Evolutionary conservation across 1,139 yeast genomes (phyloP).

Genomic region (Pichia sp.): DNA sequence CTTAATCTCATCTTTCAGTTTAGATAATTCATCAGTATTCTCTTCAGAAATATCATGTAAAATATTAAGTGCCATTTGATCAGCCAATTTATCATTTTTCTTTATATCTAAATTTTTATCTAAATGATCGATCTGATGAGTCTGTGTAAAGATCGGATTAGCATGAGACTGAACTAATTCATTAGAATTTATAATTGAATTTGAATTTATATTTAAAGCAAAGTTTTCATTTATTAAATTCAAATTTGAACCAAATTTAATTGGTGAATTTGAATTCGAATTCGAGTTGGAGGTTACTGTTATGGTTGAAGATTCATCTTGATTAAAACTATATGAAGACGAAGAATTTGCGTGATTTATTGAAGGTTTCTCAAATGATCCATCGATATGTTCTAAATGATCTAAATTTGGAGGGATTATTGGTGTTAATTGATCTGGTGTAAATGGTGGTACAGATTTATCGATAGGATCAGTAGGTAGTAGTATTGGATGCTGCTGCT

Average conservation of each 20-base stretch:
- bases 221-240: background rate
- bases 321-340: background rate
- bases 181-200: background rate
- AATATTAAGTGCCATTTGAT: conserved; percentile 28
- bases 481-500: conserved; percentile 10
- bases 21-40: conserved; percentile 24
- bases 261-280: background rate
- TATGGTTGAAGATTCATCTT: conserved; percentile 10
- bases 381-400: conserved; percentile 1
- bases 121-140: conserved; percentile 28
- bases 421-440: conserved; percentile 25
- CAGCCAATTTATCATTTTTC: conserved; percentile 27
- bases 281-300: conserved; percentile 7
- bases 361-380: conserved; percentile 5
- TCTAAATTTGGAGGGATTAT: conserved; percentile 17
- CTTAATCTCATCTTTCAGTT: conserved; percentile 24
- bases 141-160: conserved; percentile 22
- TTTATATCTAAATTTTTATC: conserved; percentile 21
- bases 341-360: conserved; percentile 1
- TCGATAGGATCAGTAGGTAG: conserved; percentile 24
- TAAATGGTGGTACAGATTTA: conserved; percentile 23
- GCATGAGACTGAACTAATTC: conserved; percentile 12
- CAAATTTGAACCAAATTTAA: background rate
- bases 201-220: background rate
- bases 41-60: conserved; percentile 25